A percentile compares a stretch with the other conserved stretches of the same genome.
Conservation (phyloP, 495 filamentous ascomycete species). For the Oidiodendron maius region DNA sequence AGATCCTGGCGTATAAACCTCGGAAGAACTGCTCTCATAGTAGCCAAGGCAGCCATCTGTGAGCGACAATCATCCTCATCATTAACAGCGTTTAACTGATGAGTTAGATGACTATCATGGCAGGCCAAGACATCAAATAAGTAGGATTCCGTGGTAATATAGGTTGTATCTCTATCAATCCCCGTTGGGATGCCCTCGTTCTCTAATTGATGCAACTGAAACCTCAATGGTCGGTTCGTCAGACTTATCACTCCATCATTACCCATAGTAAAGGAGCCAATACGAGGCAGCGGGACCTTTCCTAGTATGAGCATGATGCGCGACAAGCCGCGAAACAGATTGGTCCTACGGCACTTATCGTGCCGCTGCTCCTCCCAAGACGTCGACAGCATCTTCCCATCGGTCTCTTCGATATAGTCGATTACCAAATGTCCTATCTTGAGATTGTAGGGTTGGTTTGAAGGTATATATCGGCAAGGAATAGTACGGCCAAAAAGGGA, state of each 20-base stretch:
- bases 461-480: slow-evolving; percentile 6
- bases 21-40: slow-evolving; percentile 7
- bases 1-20: slow-evolving; percentile 4
- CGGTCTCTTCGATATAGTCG: slow-evolving; percentile 25
- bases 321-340: slow-evolving; percentile 20
- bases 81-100: slow-evolving; percentile 31
- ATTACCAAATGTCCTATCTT: slow-evolving; percentile 26
- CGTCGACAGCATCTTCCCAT: slow-evolving; percentile 26
- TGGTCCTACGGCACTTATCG: slow-evolving; percentile 10
- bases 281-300: slow-evolving; percentile 16
- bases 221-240: slow-evolving; percentile 23
- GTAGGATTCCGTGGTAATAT: slow-evolving; percentile 26
- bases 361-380: slow-evolving; percentile 24
- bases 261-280: slow-evolving; percentile 26
- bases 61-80: slow-evolving; percentile 21
- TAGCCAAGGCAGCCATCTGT: slow-evolving; percentile 9
- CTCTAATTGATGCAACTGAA: slow-evolving; percentile 23
- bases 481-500: background rate
- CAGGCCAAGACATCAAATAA: slow-evolving; percentile 21
- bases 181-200: slow-evolving; percentile 29
- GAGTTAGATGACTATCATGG: slow-evolving; percentile 26
- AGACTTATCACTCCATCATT: slow-evolving; percentile 16
- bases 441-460: background rate
- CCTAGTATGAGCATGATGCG: slow-evolving; percentile 17
- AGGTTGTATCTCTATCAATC: slow-evolving; percentile 25